Evolutionary conservation across 2,329 filamentous ascomycete species (phyloP).

Genomic region (Fusarium sp.): DNA sequence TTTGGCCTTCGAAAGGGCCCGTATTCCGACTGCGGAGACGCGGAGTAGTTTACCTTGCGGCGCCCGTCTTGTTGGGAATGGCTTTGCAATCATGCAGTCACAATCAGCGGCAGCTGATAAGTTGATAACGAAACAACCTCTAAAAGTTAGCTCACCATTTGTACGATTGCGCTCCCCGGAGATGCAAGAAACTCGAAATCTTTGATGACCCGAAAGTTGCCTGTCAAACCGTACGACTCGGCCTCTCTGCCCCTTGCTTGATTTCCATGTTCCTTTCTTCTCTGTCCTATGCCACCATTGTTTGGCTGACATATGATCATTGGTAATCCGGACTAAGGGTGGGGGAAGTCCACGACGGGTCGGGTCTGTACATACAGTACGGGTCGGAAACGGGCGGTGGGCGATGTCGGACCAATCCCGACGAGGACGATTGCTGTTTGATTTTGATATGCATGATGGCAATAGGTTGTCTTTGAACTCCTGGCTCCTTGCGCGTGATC

Average conservation of each 20-base stretch:
- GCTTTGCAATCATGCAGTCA: slow-evolving; percentile 20
- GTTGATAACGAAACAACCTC: slow-evolving; percentile 25
- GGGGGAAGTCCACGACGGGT: slow-evolving; percentile 18
- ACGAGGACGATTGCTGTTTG: slow-evolving; percentile 28
- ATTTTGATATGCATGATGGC: slow-evolving; percentile 18
- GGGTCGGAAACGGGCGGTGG: slow-evolving; percentile 12
- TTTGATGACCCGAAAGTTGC: slow-evolving; percentile 29
- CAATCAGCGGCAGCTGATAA: slow-evolving; percentile 16
- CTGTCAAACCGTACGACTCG: slow-evolving; percentile 41
- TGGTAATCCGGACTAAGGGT: slow-evolving; percentile 29
- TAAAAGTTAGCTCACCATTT: not conserved
- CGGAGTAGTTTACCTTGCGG: slow-evolving; percentile 34
- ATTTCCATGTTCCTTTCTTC: not conserved
- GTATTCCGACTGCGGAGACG: slow-evolving; percentile 46
- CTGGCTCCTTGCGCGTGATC: slow-evolving; percentile 9
- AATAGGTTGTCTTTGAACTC: slow-evolving; percentile 31
- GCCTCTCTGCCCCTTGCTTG: not conserved
- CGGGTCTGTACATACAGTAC: slow-evolving; percentile 3
- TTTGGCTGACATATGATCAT: slow-evolving; percentile 43
- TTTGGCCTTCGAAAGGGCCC: slow-evolving; percentile 30
- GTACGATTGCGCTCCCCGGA: slow-evolving; percentile 33
- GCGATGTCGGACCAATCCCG: slow-evolving; percentile 46
- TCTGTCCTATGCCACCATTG: slow-evolving; percentile 29
- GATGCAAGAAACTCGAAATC: slow-evolving; percentile 27
- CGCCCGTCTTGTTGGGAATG: slow-evolving; percentile 29